Base-by-base conservation (phyloP, 495 filamentous ascomycete genomes). In the Penicillium antarcticum region DNA sequence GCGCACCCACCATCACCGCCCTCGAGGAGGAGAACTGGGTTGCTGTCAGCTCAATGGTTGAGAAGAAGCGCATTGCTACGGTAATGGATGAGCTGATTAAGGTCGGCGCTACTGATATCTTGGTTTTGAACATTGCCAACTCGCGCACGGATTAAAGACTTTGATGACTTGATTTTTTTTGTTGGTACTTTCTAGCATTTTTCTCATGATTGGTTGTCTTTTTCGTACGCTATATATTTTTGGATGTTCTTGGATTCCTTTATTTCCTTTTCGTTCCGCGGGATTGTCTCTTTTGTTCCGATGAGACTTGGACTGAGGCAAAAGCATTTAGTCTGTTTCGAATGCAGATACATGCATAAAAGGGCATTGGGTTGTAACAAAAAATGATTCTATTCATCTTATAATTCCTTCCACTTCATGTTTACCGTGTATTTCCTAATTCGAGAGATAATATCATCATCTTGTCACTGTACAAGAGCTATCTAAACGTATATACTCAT, bases 11-110 rank as follows among this genome's bases (percentile, higher is more conserved):
- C 5, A 80, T 97, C 61, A 97, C 85, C 13, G 75, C 86, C 5
- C 77, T 98, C 4, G 94, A 96, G 52, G 88, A 88, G 66, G 83
- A 88, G 42, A 86, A 85, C 36, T 98, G 94, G 94, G 91, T 97
- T 18, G 91, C 94, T 45, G 85, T 98, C 56, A 89, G 83, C 62
- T 82, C 84, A 9, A 98, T 98, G 94, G 94, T 97, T 2, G 86
- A 89, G 75, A 91, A 92, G 78, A 92, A 90, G 74, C 75, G 76
- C 52, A 86, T 96, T 50, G 95, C 95, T 2, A 78, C 79, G 5
- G 89, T 89, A 32, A 98, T 98, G 94, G 94, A 98, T 67, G 80
- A 90, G 53, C 68, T 98, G 61, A 87, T 77, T 32, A 80, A 76
- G 57, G 76, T 87, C 43, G 94, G 94, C 12, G 94, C 94, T 2